Base-by-base conservation (phyloP, 352 stramenopile genomes). In the Elongisporangium undulatum region DNA sequence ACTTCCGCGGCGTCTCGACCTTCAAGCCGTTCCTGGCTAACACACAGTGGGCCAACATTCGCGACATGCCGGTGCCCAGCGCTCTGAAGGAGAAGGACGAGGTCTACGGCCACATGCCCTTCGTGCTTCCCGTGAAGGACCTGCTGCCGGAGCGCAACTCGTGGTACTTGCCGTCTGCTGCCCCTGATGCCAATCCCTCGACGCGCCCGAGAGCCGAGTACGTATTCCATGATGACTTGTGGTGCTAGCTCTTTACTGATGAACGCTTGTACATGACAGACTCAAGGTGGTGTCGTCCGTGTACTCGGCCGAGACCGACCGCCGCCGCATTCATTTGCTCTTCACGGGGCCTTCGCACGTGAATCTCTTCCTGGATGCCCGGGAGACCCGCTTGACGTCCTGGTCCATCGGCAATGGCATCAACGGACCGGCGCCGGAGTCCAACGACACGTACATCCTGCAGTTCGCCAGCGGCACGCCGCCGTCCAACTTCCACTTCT, bases 281-380 rank as follows among this genome's bases (percentile, higher is more conserved):
- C 66, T 92, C 15, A 54, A 83, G 51, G 72, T 92, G 8, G 49
- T 90, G n/a, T 89, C 79, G 24, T 88, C 80, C 2, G 71, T 58
- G 8, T 90, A 81, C 53, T 77, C 77, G 19, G 38, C 66, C 10
- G 56, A 63, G n/a, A 85, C 69, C 4, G 62, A 90, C 58, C 75
- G 66, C 3, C 83, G 83, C 29, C 79, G 56, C 52, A 76, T 92
- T 19, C 83, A 90, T 56, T 71, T 92, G 48, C 64, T 77, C 19
- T 85, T 92, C 51, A 85, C 71, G 1, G 83, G 83, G 0, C 80
- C 83, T 8, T 82, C 80, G 1, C 77, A 90, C 51, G 71, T 89
- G 55, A 83, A 87, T 56, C 69, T 92, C 53, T 92, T 87, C 61
- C 82, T 92, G 59, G 81, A 92, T 62, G 83, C 83, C n/a, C 84